Evolutionary conservation across 495 filamentous ascomycete species (phyloP), one percentile per base, ranked within the genome.

Genomic region (Penicillium egyptiacum): DNA sequence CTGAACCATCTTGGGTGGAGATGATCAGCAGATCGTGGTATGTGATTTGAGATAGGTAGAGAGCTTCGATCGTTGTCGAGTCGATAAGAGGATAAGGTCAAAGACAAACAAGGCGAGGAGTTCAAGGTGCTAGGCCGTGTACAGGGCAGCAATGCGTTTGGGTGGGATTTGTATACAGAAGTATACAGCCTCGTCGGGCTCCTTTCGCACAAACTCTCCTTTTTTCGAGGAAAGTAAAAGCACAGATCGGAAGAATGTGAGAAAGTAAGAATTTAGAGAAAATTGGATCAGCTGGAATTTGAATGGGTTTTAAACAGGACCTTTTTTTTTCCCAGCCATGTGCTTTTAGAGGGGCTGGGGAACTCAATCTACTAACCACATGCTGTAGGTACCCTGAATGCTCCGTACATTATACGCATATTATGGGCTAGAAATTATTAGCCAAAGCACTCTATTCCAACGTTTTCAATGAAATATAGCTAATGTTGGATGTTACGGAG

Each of bases 1-100:
- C 72, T 89, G 75, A 59, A 86, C 79, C 76, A 77, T 86, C 39
- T 56, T 66, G 58, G 33, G 16, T 37, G 56, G 49, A n/a, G 23
- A 40, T 26, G 30, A 62, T 42, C 43, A 48, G 42, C 19, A 49
- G 26, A 44, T 50, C 33, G 41, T 31, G 10, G 45, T 11, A 16
- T 8, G 19, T 25, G 28, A 14, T 55, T 5, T 40, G 17, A 44
- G n/a, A 50, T 43, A 30, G 43, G 41, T 28, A 47, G 42, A 30
- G 40, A 25, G 23, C 17, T 35, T 14, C n/a, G 30, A 4, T 43
- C n/a, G 9, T 53, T 19, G 25, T 53, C 4, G 20, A 16, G 5
- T 5, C 14, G 33, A 19, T 53, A 9, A 12, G 35, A 35, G 11
- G 31, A 33, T 42, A 43, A 43, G 11, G 16, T 33, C 2, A 31